Conservation (phyloP, 805 yeast genomes). For the Blastobotrys americana region DNA sequence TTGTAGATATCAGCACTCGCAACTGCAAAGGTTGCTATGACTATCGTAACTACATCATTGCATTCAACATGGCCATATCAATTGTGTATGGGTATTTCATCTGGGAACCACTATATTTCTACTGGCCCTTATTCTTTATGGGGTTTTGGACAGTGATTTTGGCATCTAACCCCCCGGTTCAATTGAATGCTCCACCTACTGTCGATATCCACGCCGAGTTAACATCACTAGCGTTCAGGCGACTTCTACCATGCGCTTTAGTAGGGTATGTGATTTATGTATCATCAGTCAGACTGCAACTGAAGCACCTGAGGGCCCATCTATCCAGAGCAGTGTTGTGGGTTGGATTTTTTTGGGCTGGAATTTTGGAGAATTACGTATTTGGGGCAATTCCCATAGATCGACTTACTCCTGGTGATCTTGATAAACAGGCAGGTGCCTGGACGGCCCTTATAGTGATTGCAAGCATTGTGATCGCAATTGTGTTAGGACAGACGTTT, state of each 20-base stretch:
- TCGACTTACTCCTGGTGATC: slow-evolving; percentile 63
- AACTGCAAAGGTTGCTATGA: slow-evolving; percentile 54
- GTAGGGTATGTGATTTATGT: slow-evolving; percentile 64
- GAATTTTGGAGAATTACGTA: slow-evolving; percentile 76
- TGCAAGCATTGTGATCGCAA: slow-evolving; percentile 38
- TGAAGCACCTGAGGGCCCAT: slow-evolving; percentile 23
- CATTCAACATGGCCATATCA: slow-evolving; percentile 56
- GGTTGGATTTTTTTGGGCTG: slow-evolving; percentile 80
- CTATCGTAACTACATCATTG: slow-evolving; percentile 51
- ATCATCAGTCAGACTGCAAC: slow-evolving; percentile 19
- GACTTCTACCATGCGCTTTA: slow-evolving; percentile 69
- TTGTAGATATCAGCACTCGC: slow-evolving; percentile 38
- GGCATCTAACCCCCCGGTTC: slow-evolving; percentile 74
- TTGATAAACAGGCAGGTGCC: slow-evolving; percentile 73
- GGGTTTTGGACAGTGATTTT: slow-evolving; percentile 82
- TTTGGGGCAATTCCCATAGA: slow-evolving; percentile 87
- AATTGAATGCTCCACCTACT: slow-evolving; percentile 33
- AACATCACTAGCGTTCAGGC: slow-evolving; percentile 61
- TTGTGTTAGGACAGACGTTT: slow-evolving; percentile 68
- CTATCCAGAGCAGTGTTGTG: slow-evolving; percentile 44
- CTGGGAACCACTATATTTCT: slow-evolving; percentile 48
- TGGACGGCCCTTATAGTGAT: slow-evolving; percentile 53
- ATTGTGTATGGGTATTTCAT: slow-evolving; percentile 35
- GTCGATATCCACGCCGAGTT: slow-evolving; percentile 44
- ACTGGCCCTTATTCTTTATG: slow-evolving; percentile 52